Base-by-base conservation (phyloP, 805 yeast genomes). In the Maudiozyma bulderi region DNA sequence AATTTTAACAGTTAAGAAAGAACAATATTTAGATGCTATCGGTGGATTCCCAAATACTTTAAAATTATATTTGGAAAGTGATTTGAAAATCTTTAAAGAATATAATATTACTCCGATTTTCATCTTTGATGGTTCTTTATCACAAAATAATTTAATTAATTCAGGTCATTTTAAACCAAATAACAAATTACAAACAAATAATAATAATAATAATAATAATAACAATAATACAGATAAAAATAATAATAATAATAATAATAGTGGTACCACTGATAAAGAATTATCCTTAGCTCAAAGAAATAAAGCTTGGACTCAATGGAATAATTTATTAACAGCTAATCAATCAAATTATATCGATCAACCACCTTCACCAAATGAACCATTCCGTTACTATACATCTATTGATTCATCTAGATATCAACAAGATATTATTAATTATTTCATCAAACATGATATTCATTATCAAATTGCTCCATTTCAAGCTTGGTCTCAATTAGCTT, bases 381-480 rank as follows among this genome's bases (percentile, higher is more conserved):
- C 77, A 3, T 82, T 82, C 57, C 72, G 84, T 54, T 75, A 77
- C 46, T 71, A 51, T 40, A 74, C 79, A 8, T 76, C 80, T 0
- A 65, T 80, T 45, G 73, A 75, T 2, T 55, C 75, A 14, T 71
- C 75, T 51, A 73, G 80, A 3, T 75, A 80, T 60, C 64, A 75
- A 48, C 69, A 73, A 47, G 82, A 80, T 53, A 70, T 88, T 52
- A 70, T 85, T 50, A 67, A 71, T 28, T 75, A 77, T 48, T 77
- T 91, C 50, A 72, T 74, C 37, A 75, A 73, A 20, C 71, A 74
- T 45, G 75, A 71, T 3, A 67, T 86, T 10, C 84, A 82, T 50
- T 90, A 76, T 60, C 66, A 88, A 49, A 78, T 89, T 10, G 84
- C 95, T 35, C 98, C 98, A 5, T 89, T 81, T 60, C 74, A 81